Base-by-base conservation (phyloP, 805 yeast genomes). In the Metschnikowia bowlesiae region DNA sequence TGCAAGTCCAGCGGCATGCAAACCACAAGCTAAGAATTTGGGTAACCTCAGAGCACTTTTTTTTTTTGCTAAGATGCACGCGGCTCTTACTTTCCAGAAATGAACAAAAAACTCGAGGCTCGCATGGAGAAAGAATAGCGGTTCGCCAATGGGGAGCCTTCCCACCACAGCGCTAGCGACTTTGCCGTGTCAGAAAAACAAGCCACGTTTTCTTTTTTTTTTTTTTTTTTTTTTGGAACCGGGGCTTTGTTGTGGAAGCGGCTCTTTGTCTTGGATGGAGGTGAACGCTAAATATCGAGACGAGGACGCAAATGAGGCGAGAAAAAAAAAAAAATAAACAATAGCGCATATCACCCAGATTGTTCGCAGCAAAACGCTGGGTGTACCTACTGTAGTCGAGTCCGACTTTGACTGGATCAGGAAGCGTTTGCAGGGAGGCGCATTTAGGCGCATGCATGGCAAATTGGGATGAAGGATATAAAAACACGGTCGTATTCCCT, bases 341-440 rank as follows among this genome's bases (percentile, higher is more conserved):
- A 29, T 39, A 7, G 22, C 7, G 43, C 34, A 39, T 39, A 29
- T 10, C 43, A 39, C 9, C 29, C 33, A 10, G 10, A 14, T 30
- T 39, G 34, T 29, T 9, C 22, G 34, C 34, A 39, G 43, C 33
- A 39, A 29, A 30, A 30, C 14, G 43, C 29, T 28, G n/a, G 30
- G 14, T 39, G 34, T 28, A 39, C 31, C 28, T 41, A 22, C 44
- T 41, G 44, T 42, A 42, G 26, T 26, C 37, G 38, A 42, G 9
- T n/a, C n/a, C 26, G 45, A 33, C 30, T 18, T 16, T 32, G 30
- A n/a, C 26, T 33, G 38, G 45, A 42, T 42, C 45, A 42, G 37
- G 30, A 42, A 42, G 45, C 45, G 45, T 14, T 22, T 33, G 45
- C 45, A 42, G 32, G 37, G 31, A 14, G 45, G 45, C 37, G 45